Conservation (phyloP, 176 grass and related monocot species). For the Avena sativa region DNA sequence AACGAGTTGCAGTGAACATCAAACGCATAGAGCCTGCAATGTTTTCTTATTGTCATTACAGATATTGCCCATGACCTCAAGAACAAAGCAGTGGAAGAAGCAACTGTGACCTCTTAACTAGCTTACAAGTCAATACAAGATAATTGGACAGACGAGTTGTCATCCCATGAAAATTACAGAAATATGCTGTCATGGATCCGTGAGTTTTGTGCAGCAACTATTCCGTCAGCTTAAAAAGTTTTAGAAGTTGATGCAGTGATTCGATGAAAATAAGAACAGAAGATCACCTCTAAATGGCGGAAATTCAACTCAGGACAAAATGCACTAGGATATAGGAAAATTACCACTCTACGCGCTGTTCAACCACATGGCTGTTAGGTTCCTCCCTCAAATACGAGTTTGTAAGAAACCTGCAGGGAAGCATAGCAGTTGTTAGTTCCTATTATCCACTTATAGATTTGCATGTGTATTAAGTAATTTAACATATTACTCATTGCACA, state of each 20-base stretch:
- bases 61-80: neutral
- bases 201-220: neutral
- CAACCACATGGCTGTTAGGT: slow-evolving; percentile 96
- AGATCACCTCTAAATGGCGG: neutral
- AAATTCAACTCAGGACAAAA: neutral
- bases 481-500: neutral
- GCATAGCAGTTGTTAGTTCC: slow-evolving; percentile 9
- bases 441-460: neutral
- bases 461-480: neutral
- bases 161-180: neutral
- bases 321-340: slow-evolving; percentile 23
- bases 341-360: slow-evolving; percentile 97
- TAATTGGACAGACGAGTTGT: neutral
- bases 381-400: slow-evolving; percentile 94
- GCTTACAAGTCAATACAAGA: neutral
- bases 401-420: slow-evolving; percentile 78
- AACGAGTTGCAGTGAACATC: slow-evolving; percentile 99
- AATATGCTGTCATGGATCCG: neutral
- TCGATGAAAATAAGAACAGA: neutral
- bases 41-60: neutral
- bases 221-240: neutral
- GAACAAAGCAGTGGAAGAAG: neutral
- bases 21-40: slow-evolving; percentile 93
- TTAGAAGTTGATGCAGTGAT: neutral
- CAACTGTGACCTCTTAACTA: neutral